These are phyloP conservation scores for Solidago caesia DNA, from an alignment of 129 eudicot species.

Conservation along the genomic window DNA sequence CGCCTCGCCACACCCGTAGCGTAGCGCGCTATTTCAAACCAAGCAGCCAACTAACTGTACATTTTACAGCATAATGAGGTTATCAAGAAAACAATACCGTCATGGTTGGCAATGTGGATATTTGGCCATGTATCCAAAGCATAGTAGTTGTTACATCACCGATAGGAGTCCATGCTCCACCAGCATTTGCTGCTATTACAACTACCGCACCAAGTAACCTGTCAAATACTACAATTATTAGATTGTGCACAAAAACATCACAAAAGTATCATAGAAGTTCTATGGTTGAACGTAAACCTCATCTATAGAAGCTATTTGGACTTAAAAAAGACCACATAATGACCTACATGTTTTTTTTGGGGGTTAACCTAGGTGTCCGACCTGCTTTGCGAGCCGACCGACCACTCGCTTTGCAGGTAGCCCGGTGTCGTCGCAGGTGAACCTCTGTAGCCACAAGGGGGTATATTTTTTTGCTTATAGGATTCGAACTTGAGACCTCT, in stretches of 20 bases:
- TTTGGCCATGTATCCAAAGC: constrained; percentile 99
- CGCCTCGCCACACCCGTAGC: too few relatives aligned
- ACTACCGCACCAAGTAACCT: constrained; percentile 97
- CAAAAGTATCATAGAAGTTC: too few relatives aligned
- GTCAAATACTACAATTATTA: constrained; percentile 19
- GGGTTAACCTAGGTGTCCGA: too few relatives aligned
- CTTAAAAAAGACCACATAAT: not conserved
- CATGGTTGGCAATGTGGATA: constrained; percentile 86
- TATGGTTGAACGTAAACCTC: not conserved
- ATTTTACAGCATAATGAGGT: not conserved
- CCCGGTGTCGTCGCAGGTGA: too few relatives aligned
- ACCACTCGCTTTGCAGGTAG: too few relatives aligned
- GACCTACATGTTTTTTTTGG: not conserved
- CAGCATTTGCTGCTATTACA: constrained; percentile 97
- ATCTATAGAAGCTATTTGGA: not conserved
- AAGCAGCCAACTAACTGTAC: not conserved
- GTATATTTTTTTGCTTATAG: too few relatives aligned
- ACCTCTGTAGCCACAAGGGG: too few relatives aligned
- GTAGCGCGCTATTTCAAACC: too few relatives aligned
- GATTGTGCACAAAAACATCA: not conserved
- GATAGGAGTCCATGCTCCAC: constrained; percentile 99
- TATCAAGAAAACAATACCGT: constrained; percentile 46
- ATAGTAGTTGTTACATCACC: constrained; percentile 99
- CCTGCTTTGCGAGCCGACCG: too few relatives aligned
- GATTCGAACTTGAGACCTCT: too few relatives aligned